phyloP scores from a whole-genome alignment of 139 green algal species.

The Tetratostichococcus sp. region DNA sequence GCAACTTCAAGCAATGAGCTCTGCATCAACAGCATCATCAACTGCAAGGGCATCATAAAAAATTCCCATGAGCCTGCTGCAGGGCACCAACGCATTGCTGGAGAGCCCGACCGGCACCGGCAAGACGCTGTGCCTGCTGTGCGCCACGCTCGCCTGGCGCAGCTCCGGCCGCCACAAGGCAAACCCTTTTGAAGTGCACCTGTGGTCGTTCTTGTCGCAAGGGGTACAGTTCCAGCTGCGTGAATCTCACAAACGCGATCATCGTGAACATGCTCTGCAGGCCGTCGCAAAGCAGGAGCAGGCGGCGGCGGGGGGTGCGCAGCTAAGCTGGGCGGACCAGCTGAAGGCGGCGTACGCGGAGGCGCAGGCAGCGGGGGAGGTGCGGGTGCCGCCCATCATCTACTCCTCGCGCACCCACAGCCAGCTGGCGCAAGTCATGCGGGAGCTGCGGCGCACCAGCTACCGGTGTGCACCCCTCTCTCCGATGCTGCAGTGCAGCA shows the following conservation, averaged over 20 bases:
- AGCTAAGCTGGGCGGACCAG: conserved; percentile 8
- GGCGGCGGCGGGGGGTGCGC: neutral
- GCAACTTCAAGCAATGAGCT: too few species aligned
- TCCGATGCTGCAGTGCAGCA: too few species aligned
- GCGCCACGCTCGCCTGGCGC: conserved; percentile 86
- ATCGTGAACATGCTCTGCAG: too few species aligned
- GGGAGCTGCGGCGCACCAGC: conserved; percentile 73
- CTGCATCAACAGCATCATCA: neutral
- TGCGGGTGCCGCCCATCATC: conserved; percentile 68
- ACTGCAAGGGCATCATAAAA: too few species aligned
- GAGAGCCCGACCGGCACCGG: conserved; percentile 94
- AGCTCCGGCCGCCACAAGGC: neutral
- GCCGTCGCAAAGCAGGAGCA: neutral
- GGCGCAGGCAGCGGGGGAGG: conserved; percentile 9
- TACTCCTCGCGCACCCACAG: conserved; percentile 92
- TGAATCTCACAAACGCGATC: too few species aligned
- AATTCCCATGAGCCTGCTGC: neutral
- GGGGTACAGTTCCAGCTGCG: too few species aligned
- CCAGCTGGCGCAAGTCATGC: conserved; percentile 92
- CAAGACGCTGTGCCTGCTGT: conserved; percentile 97
- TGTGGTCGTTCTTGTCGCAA: too few species aligned
- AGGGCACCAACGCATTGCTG: conserved; percentile 82
- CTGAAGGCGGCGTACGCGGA: conserved; percentile 33
- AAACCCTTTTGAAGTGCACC: too few species aligned
- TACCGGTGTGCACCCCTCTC: conserved; percentile 67